phyloP scores from a whole-genome alignment of 129 eudicot species.

The Centella asiatica region DNA sequence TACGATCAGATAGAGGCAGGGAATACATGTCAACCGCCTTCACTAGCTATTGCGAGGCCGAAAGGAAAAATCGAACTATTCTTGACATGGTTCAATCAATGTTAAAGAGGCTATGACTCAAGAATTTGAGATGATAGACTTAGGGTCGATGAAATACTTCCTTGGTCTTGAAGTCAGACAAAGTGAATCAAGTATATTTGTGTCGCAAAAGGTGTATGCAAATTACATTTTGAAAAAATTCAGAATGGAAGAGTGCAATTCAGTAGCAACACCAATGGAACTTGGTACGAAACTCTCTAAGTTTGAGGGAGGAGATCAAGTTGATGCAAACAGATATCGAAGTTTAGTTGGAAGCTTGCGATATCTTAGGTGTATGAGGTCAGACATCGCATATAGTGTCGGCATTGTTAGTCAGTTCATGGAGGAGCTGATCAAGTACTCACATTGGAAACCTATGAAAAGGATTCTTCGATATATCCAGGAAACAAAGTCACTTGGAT shows the following conservation, averaged over 20 bases:
- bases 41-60: too few relatives aligned
- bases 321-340: not conserved
- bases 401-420: not conserved
- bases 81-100: too few relatives aligned
- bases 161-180: constrained; percentile 3
- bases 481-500: not conserved
- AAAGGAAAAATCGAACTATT: too few relatives aligned
- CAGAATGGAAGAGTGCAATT: too few relatives aligned
- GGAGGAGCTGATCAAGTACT: not conserved
- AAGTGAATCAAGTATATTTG: not conserved
- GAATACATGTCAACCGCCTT: too few relatives aligned
- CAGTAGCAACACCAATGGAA: not conserved
- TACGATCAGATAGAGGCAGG: too few relatives aligned
- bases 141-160: not conserved
- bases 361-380: not conserved
- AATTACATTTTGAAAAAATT: not conserved
- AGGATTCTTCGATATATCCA: not conserved
- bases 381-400: not conserved
- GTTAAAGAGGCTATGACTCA: not conserved
- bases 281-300: not conserved
- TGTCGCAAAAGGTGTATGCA: not conserved
- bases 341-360: too few relatives aligned
- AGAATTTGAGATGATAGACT: too few relatives aligned
- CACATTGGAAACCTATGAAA: not conserved
- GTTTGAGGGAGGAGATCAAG: too few relatives aligned